Evolutionary conservation across 441 rosid genomes (phyloP).

Genomic region (Hypseocharis bilobata): DNA sequence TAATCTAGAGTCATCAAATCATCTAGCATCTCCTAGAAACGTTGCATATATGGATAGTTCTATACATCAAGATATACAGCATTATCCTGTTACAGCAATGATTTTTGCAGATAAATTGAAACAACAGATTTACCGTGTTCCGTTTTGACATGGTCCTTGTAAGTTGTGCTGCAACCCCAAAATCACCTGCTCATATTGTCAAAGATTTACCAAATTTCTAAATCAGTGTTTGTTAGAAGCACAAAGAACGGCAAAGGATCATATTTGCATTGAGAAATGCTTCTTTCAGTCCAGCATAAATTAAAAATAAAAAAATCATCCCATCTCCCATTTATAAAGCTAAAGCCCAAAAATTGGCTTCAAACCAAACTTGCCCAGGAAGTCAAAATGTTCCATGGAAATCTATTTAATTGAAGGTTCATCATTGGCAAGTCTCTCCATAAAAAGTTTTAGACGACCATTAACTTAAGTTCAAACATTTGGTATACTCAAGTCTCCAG

Average conservation of each 20-base stretch:
- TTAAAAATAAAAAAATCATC: no score
- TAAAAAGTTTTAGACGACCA: background rate
- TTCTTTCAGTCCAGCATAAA: background rate
- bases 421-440: background rate
- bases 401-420: background rate
- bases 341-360: no score
- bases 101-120: background rate
- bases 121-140: slow-evolving; percentile 54
- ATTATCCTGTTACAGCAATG: background rate
- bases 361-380: background rate
- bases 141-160: slow-evolving; percentile 99
- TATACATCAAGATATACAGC: background rate
- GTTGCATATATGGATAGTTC: background rate
- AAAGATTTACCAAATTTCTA: slow-evolving; percentile 6
- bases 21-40: background rate
- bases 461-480: background rate
- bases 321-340: background rate
- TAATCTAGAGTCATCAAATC: background rate
- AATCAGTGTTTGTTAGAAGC: slow-evolving; percentile 19
- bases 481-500: background rate
- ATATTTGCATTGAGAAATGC: background rate
- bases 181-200: slow-evolving; percentile 66
- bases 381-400: background rate
- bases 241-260: slow-evolving; percentile 4
- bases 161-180: slow-evolving; percentile 99